Evolutionary conservation across 805 yeast genomes (phyloP).

Genomic region (Metschnikowia bowlesiae): DNA sequence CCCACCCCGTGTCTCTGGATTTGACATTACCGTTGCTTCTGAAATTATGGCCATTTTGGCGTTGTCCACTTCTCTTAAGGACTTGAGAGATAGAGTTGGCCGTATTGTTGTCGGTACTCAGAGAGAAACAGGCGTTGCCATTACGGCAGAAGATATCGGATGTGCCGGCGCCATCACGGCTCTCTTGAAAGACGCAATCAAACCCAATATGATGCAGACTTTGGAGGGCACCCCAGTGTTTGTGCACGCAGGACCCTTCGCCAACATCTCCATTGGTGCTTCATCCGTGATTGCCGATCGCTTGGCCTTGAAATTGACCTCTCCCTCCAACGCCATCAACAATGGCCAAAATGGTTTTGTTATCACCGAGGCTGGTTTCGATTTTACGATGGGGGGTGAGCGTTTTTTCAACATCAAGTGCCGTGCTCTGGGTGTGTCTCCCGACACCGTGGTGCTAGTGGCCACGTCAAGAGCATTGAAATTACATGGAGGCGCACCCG

Average conservation of each 20-base stretch:
- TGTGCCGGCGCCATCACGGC: slow-evolving; percentile 96
- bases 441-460: slow-evolving; percentile 89
- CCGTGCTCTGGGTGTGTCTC: slow-evolving; percentile 81
- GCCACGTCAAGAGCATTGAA: slow-evolving; percentile 97
- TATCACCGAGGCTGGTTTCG: slow-evolving; percentile 97
- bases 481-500: slow-evolving; percentile 96
- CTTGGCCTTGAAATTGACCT: slow-evolving; percentile 83
- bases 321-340: slow-evolving; percentile 42
- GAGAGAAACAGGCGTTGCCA: slow-evolving; percentile 62
- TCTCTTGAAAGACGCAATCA: slow-evolving; percentile 89
- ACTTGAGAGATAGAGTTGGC: slow-evolving; percentile 85
- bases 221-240: slow-evolving; percentile 96
- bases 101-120: slow-evolving; percentile 84
- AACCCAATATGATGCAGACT: slow-evolving; percentile 96
- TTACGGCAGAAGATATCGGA: slow-evolving; percentile 92
- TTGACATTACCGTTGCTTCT: slow-evolving; percentile 94
- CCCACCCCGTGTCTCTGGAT: slow-evolving; percentile 78
- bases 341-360: slow-evolving; percentile 68
- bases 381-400: slow-evolving; percentile 99
- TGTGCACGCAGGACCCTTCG: slow-evolving; percentile 98
- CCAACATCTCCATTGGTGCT: slow-evolving; percentile 96
- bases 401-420: slow-evolving; percentile 94
- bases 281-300: slow-evolving; percentile 91
- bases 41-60: slow-evolving; percentile 97
- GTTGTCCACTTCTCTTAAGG: slow-evolving; percentile 68